Conservation (phyloP, 192 early-diverging fungal species). For the Kickxella alabastrina region DNA sequence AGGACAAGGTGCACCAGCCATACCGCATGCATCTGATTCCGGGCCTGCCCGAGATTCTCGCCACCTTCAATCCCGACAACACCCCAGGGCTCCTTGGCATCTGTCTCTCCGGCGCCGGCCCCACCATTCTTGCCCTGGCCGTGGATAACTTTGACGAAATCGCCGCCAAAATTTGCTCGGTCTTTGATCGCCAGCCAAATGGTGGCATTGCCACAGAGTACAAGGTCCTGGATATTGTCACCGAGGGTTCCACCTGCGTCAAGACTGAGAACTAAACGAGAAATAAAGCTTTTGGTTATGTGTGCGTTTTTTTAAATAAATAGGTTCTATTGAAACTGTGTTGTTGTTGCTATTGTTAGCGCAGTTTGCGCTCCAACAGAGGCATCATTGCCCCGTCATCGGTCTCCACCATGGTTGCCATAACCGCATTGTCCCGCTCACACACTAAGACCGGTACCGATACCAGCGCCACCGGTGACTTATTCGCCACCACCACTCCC, state of each 20-base stretch:
- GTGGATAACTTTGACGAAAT: slow-evolving; percentile 81
- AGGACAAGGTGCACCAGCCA: slow-evolving; percentile 94
- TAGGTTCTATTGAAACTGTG: neutral
- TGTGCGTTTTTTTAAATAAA: neutral
- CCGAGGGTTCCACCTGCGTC: slow-evolving; percentile 40
- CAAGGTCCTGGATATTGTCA: slow-evolving; percentile 49
- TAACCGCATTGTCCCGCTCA: neutral
- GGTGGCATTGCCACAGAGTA: slow-evolving; percentile 36
- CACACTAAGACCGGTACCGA: no score
- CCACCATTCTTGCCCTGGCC: slow-evolving; percentile 90
- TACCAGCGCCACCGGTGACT: no score
- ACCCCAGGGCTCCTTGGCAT: slow-evolving; percentile 85
- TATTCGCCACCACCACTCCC: no score
- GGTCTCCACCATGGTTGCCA: neutral
- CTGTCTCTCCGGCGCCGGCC: slow-evolving; percentile 94
- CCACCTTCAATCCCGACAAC: slow-evolving; percentile 65
- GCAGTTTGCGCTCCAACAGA: slow-evolving; percentile 14
- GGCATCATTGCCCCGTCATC: neutral
- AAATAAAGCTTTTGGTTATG: neutral
- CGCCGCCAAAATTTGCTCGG: slow-evolving; percentile 50
- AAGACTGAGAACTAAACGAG: slow-evolving; percentile 4
- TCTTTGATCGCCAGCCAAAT: slow-evolving; percentile 40
- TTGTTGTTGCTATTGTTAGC: neutral
- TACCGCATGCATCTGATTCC: slow-evolving; percentile 93
- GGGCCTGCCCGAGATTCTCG: slow-evolving; percentile 83